Base-by-base conservation (phyloP, 805 yeast genomes). In the Yamadazyma akitaensis region DNA sequence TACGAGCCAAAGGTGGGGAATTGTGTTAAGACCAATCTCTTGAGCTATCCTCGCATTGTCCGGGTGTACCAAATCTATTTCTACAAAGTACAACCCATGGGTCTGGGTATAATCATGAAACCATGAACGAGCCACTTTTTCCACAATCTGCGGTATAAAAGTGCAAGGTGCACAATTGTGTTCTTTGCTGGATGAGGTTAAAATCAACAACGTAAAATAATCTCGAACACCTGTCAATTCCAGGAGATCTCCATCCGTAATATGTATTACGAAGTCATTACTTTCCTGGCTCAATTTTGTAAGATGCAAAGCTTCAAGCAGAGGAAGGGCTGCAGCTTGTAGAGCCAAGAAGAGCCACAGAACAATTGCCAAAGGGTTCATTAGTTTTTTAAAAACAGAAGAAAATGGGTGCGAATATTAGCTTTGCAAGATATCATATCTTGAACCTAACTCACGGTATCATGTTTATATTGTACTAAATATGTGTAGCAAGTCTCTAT, bases 1-100 rank as follows among this genome's bases (percentile, higher is more conserved):
- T 46, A 79, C 73, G 2, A 85, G 66, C 81, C 89, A 80, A n/a
- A 84, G 53, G 49, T 80, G 82, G 1, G 95, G 94, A 2, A 84
- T 79, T 2, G 79, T 66, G 2, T 63, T 63, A 46, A 85, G 56
- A 2, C 65, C 60, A 43, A 82, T 54, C 9, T 64, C 61, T 21
- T 64, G 58, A 49, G 79, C 76, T 19, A 76, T 55, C 3, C 60
- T 56, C 10, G 64, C 49, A 53, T 82, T 82, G 2, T 66, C 59
- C 2, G 58, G 52, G 42, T 69, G 66, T 5, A 57, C 55, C 28
- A 80, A 74, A 49, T 85, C 91, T 11, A 79, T 75, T 36, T 69
- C 64, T 32, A 72, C 67, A 58, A 83, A 75, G 56, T 72, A 70
- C 12, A 80, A 62, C 28, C 67, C 60, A 49, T 68, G 55, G 19